Conservation (phyloP, 805 yeast species). For the Metschnikowia kunwiensis region DNA sequence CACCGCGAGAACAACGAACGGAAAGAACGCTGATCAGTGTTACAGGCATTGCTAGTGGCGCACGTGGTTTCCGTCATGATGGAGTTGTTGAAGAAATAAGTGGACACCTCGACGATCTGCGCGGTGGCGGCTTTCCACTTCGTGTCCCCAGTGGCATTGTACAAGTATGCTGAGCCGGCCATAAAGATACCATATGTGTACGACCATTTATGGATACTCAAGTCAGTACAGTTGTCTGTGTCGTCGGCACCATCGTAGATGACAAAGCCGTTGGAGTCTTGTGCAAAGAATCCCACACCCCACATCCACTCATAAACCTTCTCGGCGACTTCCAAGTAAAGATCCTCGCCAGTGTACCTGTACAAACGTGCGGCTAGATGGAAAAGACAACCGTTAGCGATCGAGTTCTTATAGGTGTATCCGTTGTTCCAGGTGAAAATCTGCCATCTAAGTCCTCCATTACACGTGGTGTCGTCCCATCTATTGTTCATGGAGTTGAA, state of each 20-base stretch:
- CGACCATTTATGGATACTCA: slow-evolving; percentile 56
- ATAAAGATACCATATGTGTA: slow-evolving; percentile 68
- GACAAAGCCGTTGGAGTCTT: slow-evolving; percentile 24
- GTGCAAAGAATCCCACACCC: slow-evolving; percentile 22
- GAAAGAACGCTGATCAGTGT: slow-evolving; percentile 75
- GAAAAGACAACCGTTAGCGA: slow-evolving; percentile 44
- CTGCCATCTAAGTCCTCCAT: slow-evolving; percentile 48
- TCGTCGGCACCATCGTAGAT: slow-evolving; percentile 49
- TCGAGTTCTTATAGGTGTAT: slow-evolving; percentile 44
- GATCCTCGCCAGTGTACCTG: slow-evolving; percentile 37
- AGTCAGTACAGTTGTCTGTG: slow-evolving; percentile 45
- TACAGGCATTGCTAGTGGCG: slow-evolving; percentile 50
- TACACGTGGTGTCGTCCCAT: slow-evolving; percentile 39
- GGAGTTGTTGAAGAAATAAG: slow-evolving; percentile 36
- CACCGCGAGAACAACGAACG: slow-evolving; percentile 65
- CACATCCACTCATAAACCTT: slow-evolving; percentile 46
- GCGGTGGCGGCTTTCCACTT: slow-evolving; percentile 41
- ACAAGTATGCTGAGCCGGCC: slow-evolving; percentile 68
- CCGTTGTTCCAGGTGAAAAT: slow-evolving; percentile 49
- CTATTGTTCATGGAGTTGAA: slow-evolving; percentile 45
- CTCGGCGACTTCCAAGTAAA: slow-evolving; percentile 42
- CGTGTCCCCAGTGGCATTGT: slow-evolving; percentile 53
- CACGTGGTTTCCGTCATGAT: slow-evolving; percentile 65
- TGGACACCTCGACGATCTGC: slow-evolving; percentile 36
- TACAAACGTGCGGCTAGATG: slow-evolving; percentile 45